Percentiles rank a stretch among this genome's conserved stretches.
Evolutionary conservation across 2,329 filamentous ascomycete species (phyloP).

Genomic region (Pseudogymnoascus sp.): DNA sequence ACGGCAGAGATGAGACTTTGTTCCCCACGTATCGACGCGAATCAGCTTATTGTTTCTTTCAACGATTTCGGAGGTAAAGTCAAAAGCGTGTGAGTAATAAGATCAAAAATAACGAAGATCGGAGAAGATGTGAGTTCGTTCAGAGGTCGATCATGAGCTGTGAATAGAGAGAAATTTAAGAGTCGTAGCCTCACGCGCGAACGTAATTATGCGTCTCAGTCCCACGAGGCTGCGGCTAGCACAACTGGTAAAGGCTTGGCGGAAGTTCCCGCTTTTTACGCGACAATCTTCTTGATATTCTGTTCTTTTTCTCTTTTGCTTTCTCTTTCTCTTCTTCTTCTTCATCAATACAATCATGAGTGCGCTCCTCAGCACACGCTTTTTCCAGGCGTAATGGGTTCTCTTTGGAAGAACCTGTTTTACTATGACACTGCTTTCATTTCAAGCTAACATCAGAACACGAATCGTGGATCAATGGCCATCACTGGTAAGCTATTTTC

Average conservation of each 20-base stretch:
- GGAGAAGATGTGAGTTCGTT: not conserved
- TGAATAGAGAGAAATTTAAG: not conserved
- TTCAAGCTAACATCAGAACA: not conserved
- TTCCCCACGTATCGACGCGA: constrained; percentile 2
- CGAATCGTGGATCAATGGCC: not conserved
- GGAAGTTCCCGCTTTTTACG: constrained; percentile 8
- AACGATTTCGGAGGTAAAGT: not conserved
- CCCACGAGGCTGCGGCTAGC: not conserved
- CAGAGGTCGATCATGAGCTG: not conserved
- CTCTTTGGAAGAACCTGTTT: not conserved
- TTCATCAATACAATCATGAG: not conserved
- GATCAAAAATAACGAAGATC: not conserved
- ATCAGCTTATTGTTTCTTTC: constrained; percentile 4
- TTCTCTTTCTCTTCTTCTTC: not conserved
- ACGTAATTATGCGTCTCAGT: not conserved
- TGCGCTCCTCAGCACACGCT: not conserved
- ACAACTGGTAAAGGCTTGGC: constrained; percentile 2
- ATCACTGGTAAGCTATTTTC: constrained; percentile 12
- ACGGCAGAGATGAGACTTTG: constrained; percentile 6
- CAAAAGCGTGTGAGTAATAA: not conserved
- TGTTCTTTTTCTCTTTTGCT: not conserved
- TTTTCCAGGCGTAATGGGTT: not conserved
- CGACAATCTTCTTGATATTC: constrained; percentile 5
- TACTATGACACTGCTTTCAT: not conserved
- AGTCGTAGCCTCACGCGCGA: constrained; percentile 7